Conservation (phyloP, 2,329 filamentous ascomycete genomes). For the Apiospora pterosperma region DNA sequence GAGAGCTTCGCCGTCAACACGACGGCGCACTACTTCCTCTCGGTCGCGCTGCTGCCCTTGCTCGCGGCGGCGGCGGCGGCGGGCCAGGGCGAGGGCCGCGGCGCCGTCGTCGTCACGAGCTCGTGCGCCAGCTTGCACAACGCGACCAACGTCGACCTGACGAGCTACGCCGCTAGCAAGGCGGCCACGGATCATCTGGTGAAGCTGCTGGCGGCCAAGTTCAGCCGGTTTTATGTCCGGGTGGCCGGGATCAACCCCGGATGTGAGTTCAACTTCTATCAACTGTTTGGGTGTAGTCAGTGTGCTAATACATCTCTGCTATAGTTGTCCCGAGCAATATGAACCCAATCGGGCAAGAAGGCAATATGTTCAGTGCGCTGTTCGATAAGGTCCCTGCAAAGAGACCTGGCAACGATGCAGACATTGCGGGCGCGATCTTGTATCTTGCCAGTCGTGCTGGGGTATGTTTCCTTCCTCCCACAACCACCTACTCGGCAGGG, state of each 20-base stretch:
- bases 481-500: not conserved
- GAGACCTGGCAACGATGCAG: conserved; percentile 25
- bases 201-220: conserved; percentile 44
- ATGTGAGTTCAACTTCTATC: conserved; percentile 21
- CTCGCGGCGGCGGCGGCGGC: conserved; percentile 34
- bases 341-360: conserved; percentile 28
- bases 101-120: conserved; percentile 45
- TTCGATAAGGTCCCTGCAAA: conserved; percentile 30
- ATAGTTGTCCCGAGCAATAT: conserved; percentile 32
- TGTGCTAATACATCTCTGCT: not conserved
- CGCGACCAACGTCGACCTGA: conserved; percentile 48
- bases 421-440: conserved; percentile 27
- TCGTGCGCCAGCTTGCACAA: conserved; percentile 52
- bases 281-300: too few relatives aligned
- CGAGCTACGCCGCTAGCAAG: conserved; percentile 48
- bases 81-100: conserved; percentile 34
- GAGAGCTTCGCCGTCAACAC: conserved; percentile 45
- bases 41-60: conserved; percentile 41
- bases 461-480: conserved; percentile 16
- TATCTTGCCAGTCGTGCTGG: conserved; percentile 29
- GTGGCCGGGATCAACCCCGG: conserved; percentile 30
- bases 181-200: conserved; percentile 51
- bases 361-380: conserved; percentile 28
- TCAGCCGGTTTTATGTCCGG: conserved; percentile 29
- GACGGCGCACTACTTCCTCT: conserved; percentile 46